Conservation (phyloP, 2,329 filamentous ascomycete species). For the Beauveria bassiana region DNA sequence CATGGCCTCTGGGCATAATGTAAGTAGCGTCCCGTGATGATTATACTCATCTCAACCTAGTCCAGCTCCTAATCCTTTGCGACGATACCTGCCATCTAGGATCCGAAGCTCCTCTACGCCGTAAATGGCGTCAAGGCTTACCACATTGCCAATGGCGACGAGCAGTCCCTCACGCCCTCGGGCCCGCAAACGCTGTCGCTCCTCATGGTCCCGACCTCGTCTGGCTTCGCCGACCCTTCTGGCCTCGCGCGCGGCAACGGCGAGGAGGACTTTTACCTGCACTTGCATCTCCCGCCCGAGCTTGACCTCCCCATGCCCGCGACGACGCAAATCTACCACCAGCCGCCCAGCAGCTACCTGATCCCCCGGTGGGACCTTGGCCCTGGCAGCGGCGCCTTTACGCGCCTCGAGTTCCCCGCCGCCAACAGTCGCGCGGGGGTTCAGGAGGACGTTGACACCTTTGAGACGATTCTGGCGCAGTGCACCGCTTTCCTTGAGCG, state of each 20-base stretch:
- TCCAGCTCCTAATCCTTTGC: neutral
- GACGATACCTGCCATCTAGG: constrained; percentile 26
- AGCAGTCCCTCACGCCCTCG: constrained; percentile 72
- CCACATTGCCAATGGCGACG: constrained; percentile 81
- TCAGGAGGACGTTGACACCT: constrained; percentile 91
- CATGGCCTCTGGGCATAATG: constrained; percentile 40
- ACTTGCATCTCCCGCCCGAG: constrained; percentile 89
- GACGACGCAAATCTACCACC: constrained; percentile 95
- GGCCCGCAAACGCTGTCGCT: constrained; percentile 88
- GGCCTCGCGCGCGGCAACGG: constrained; percentile 43
- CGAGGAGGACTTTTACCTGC: constrained; percentile 93
- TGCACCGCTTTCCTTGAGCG: constrained; percentile 93
- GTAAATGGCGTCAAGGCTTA: constrained; percentile 85
- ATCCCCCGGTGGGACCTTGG: constrained; percentile 94
- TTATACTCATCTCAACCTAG: neutral
- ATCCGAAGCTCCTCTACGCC: constrained; percentile 60
- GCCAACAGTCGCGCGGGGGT: constrained; percentile 63
- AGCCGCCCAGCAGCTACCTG: constrained; percentile 84
- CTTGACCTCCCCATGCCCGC: constrained; percentile 88
- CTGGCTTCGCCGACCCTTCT: constrained; percentile 52
- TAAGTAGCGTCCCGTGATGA: constrained; percentile 17
- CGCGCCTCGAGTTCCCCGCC: constrained; percentile 80
- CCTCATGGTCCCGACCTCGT: constrained; percentile 89
- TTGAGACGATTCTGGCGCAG: constrained; percentile 95
- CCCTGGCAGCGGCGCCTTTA: constrained; percentile 82